Percentiles rank a stretch among this genome's conserved stretches.
Conservation (phyloP, 2,329 filamentous ascomycete genomes). For the Colletotrichum navitas region DNA sequence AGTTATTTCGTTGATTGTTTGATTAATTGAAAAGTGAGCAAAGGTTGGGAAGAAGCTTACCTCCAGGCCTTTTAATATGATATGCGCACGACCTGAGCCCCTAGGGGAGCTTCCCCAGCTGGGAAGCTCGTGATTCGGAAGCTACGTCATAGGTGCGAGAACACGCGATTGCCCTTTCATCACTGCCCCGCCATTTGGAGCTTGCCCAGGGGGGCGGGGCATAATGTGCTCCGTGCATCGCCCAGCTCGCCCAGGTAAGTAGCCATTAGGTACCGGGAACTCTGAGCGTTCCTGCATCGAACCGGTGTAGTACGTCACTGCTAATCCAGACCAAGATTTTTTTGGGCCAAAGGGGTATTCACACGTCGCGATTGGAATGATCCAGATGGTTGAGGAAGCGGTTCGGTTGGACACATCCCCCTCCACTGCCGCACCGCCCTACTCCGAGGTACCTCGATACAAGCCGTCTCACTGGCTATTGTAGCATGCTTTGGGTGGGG, state of each 20-base stretch:
- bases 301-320: conserved; percentile 39
- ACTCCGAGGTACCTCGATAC: conserved; percentile 16
- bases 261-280: conserved; percentile 34
- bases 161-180: conserved; percentile 41
- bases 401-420: neutral
- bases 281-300: conserved; percentile 41
- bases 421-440: conserved; percentile 3
- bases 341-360: conserved; percentile 31
- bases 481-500: conserved; percentile 25
- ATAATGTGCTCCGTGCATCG: conserved; percentile 32
- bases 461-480: conserved; percentile 16
- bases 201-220: conserved; percentile 38
- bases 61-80: conserved; percentile 32
- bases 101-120: conserved; percentile 37
- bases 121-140: conserved; percentile 39
- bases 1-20: conserved; percentile 1
- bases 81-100: conserved; percentile 7
- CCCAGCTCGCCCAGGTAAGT: conserved; percentile 33
- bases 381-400: conserved; percentile 32
- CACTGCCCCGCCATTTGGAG: conserved; percentile 43
- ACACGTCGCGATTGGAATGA: conserved; percentile 40
- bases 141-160: conserved; percentile 43
- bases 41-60: neutral
- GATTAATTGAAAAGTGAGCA: conserved; percentile 23
- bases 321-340: conserved; percentile 34